Conservation (phyloP, 108 stramenopile genomes). For the Nitzschia palea region DNA sequence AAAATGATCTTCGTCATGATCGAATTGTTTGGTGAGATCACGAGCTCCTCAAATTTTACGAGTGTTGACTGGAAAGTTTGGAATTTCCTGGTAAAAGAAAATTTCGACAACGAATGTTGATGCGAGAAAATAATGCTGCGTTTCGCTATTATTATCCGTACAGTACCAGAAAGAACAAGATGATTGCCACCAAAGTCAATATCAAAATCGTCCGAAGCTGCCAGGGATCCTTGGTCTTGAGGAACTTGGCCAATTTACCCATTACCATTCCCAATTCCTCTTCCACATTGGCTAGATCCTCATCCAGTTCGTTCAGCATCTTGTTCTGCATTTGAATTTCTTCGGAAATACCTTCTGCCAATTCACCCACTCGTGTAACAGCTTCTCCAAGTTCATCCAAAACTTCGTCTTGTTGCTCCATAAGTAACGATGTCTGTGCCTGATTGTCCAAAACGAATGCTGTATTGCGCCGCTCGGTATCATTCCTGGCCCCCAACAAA, state of each 20-base stretch:
- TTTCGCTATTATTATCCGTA: too few relatives aligned
- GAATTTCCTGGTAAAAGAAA: too few relatives aligned
- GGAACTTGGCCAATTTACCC: conserved; percentile 84
- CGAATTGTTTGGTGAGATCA: too few relatives aligned
- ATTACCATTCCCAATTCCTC: conserved; percentile 85
- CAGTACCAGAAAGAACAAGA: conserved; percentile 77
- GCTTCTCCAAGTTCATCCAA: conserved; percentile 81
- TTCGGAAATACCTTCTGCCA: conserved; percentile 81
- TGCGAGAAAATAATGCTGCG: too few relatives aligned
- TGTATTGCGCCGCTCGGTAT: conserved; percentile 38
- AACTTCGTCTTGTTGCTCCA: conserved; percentile 84
- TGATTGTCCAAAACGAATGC: conserved; percentile 46
- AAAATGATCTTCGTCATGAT: too few relatives aligned
- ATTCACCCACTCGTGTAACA: conserved; percentile 72
- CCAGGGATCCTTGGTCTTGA: conserved; percentile 83
- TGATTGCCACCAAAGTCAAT: conserved; percentile 59
- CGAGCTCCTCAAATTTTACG: too few relatives aligned
- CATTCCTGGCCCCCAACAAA: conserved; percentile 36
- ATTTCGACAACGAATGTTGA: too few relatives aligned
- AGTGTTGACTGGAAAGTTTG: too few relatives aligned
- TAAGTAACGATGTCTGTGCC: conserved; percentile 72
- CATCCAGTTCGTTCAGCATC: conserved; percentile 79
- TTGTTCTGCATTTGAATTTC: conserved; percentile 84
- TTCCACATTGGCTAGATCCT: conserved; percentile 82
- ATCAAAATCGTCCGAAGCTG: conserved; percentile 76